These are phyloP conservation scores for Ophiorrhiza pumila DNA, from an alignment of 257 asterid species.

Conservation along the genomic window DNA sequence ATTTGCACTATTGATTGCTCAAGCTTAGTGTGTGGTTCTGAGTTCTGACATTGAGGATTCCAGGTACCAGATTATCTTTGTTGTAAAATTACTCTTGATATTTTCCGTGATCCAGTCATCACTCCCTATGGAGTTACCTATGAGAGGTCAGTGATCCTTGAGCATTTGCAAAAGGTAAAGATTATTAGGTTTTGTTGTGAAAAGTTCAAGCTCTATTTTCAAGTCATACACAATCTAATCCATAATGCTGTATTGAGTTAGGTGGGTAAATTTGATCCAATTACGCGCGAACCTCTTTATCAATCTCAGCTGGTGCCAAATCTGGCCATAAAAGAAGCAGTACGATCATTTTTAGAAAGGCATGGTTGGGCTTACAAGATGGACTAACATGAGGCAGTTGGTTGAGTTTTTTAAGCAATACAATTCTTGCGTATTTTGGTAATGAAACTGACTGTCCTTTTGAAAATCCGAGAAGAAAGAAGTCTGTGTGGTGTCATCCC, in stretches of 20 bases:
- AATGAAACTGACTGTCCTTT: background rate
- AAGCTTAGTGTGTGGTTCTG: constrained; percentile 7
- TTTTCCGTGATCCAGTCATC: constrained; percentile 90
- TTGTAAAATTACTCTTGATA: constrained; percentile 75
- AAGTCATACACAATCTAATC: constrained; percentile 9
- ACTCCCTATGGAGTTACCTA: constrained; percentile 93
- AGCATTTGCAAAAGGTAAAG: constrained; percentile 67
- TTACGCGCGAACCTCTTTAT: constrained; percentile 65
- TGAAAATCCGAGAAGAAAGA: background rate
- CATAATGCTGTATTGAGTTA: constrained; percentile 19
- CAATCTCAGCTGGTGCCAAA: constrained; percentile 70
- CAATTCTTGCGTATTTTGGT: constrained; percentile 8
- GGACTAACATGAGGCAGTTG: constrained; percentile 29
- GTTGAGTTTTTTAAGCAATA: background rate
- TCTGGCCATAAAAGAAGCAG: constrained; percentile 92
- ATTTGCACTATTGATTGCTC: constrained; percentile 2
- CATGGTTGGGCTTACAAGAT: constrained; percentile 88
- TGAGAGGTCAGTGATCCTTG: constrained; percentile 79
- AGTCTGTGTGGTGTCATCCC: background rate
- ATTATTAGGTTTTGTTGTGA: background rate
- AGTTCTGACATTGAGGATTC: constrained; percentile 27
- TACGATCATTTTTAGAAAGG: constrained; percentile 53
- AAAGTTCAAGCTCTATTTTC: background rate
- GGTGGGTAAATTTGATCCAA: constrained; percentile 88
- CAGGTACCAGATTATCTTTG: constrained; percentile 89